Base-by-base conservation (phyloP, 208 protist species). In the Crithidia acanthocephali region DNA sequence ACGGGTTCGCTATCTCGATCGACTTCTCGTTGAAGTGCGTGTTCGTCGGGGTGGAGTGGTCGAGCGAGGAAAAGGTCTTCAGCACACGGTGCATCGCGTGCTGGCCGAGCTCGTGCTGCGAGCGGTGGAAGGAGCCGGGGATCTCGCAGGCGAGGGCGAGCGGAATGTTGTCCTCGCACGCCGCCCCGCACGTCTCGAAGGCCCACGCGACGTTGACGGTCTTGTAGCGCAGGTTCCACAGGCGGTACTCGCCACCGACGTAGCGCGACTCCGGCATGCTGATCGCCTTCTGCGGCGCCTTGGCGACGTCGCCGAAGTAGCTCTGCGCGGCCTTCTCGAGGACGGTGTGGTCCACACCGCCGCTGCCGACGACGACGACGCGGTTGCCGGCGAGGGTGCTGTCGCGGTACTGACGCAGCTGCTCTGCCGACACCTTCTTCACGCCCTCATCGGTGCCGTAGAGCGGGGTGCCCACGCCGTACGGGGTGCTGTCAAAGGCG, bases 381-480 rank as follows among this genome's bases (percentile, higher is more conserved):
- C 97, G 88, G 48, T 80, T 85, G 23, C 94, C 96, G 22, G 92
- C 93, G 74, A 99, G 97, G 74, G 98, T 86, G 28, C 81, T 75
- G 50, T 90, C 74, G 81, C 97, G 99, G 63, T 94, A 91, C 35
- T 79, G 15, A 45, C 88, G 72, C 53, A 98, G 65, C 76, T 96
- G 72, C 3, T 87, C 74, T 22, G 80, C 72, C 22, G 81, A 97
- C 62, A 98, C 90, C 30, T 64, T 68, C 35, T 88, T 73, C 67
- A 99, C 97, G 68, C 97, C 97, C 55, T 96, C 83, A 62, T 94
- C 85, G 27, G 94, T 96, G 53, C 98, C 98, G 59, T 99, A 94
- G 64, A 99, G 98, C 7, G 98, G 99, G n/a, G 91, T 86, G 30
- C 96, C 82, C n/a, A 95, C 73, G 35, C 91, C 89, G 63, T 90